phyloP scores from a whole-genome alignment of 192 early-diverging fungal species.

The Borealophlyctis nickersoniae region DNA sequence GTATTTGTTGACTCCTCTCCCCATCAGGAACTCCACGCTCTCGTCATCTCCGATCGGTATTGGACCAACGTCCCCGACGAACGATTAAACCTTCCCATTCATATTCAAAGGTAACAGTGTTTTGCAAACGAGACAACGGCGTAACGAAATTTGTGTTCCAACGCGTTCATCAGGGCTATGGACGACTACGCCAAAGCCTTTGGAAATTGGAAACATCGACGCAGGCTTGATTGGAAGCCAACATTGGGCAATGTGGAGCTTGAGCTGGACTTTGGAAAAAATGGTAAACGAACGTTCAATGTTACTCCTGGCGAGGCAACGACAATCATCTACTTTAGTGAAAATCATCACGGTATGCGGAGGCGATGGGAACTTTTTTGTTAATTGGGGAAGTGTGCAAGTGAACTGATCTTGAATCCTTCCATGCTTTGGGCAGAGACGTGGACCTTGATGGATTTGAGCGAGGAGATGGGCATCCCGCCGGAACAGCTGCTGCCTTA shows the following conservation, averaged over 20 bases:
- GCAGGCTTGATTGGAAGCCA: background rate
- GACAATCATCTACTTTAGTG: background rate
- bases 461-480: too few species aligned
- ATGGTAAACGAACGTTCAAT: background rate
- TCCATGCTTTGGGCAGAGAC: too few species aligned
- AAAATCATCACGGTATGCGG: too few species aligned
- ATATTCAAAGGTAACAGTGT: background rate
- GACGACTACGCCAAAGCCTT: background rate
- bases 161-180: background rate
- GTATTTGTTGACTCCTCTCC: background rate
- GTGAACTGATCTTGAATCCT: too few species aligned
- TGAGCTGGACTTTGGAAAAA: background rate
- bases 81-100: background rate
- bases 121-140: too few species aligned
- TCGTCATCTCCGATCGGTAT: background rate
- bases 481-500: too few species aligned
- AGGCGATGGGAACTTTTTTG: too few species aligned
- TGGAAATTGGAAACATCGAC: background rate
- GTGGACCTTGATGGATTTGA: too few species aligned
- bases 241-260: background rate
- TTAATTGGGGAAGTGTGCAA: too few species aligned
- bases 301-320: background rate
- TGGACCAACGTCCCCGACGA: background rate
- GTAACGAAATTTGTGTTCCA: too few species aligned
- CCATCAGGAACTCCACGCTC: background rate